Percentiles rank a stretch among this genome's conserved stretches.
phyloP scores from a whole-genome alignment of 345 rosid genomes.

The Balakata baccata region DNA sequence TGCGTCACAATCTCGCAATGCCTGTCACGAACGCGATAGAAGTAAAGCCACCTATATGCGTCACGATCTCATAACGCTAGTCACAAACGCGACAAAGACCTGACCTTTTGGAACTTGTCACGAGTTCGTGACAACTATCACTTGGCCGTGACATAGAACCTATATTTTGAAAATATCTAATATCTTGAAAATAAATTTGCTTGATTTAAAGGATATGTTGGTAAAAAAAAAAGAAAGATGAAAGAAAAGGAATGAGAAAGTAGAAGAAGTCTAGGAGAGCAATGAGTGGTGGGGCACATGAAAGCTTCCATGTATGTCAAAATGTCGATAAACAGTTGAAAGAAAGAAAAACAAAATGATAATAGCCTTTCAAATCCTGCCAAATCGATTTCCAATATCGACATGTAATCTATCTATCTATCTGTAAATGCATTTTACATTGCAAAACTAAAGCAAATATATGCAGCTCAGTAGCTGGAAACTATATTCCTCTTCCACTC shows the following conservation, averaged over 20 bases:
- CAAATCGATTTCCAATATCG: slow-evolving; percentile 28
- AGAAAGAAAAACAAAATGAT: slow-evolving; percentile 5
- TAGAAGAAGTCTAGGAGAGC: slow-evolving; percentile 19
- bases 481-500: slow-evolving; percentile 23
- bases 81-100: too few species aligned
- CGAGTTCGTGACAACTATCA: too few species aligned
- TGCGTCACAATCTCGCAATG: too few species aligned
- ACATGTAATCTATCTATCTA: neutral
- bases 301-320: slow-evolving; percentile 32
- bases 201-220: too few species aligned
- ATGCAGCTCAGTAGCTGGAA: slow-evolving; percentile 5
- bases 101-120: too few species aligned
- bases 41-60: too few species aligned
- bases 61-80: too few species aligned
- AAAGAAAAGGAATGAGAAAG: neutral
- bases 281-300: slow-evolving; percentile 37
- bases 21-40: too few species aligned
- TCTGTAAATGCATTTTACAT: neutral
- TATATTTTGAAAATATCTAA: too few species aligned
- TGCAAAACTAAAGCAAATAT: slow-evolving; percentile 4
- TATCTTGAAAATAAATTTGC: too few species aligned
- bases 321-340: slow-evolving; percentile 16
- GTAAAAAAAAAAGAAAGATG: neutral
- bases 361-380: slow-evolving; percentile 26
- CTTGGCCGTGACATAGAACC: too few species aligned